Evolutionary conservation across 306 rosid species (phyloP).

Genomic region (Myrica gale): DNA sequence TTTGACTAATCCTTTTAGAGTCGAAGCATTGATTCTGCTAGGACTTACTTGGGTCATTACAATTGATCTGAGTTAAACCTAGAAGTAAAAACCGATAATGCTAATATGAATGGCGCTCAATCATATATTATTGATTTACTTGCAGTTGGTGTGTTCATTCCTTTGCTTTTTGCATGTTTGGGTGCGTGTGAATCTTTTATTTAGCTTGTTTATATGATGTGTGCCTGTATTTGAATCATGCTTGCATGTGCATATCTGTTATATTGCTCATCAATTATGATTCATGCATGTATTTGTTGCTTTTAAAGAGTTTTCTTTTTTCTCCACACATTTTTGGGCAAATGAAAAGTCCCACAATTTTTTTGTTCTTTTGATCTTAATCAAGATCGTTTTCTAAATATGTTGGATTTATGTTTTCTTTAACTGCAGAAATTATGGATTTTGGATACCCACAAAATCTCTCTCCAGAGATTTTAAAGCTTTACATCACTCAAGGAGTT

Average conservation of each 20-base stretch:
- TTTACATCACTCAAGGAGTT: slow-evolving; percentile 96
- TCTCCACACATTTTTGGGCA: slow-evolving; percentile 5
- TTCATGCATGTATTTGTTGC: neutral
- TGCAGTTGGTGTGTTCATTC: neutral
- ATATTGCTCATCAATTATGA: neutral
- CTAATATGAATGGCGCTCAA: neutral
- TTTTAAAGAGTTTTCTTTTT: neutral
- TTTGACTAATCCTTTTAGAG: no score
- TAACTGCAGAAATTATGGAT: slow-evolving; percentile 90
- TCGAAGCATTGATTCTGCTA: no score
- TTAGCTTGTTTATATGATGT: neutral
- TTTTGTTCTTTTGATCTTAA: slow-evolving; percentile 12
- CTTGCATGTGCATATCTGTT: neutral
- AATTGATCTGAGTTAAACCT: neutral
- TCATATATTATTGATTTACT: neutral
- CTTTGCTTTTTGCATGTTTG: neutral
- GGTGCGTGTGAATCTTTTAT: neutral
- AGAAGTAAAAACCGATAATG: neutral
- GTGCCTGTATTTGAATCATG: neutral
- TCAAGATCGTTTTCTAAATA: slow-evolving; percentile 26
- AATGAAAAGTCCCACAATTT: slow-evolving; percentile 3
- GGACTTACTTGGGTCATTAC: no score
- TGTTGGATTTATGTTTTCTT: slow-evolving; percentile 18
- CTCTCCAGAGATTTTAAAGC: slow-evolving; percentile 93
- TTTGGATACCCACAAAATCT: slow-evolving; percentile 98